Evolutionary conservation across 73 alveolate genomes (phyloP).

Genomic region (Paramecium biaurelia): DNA sequence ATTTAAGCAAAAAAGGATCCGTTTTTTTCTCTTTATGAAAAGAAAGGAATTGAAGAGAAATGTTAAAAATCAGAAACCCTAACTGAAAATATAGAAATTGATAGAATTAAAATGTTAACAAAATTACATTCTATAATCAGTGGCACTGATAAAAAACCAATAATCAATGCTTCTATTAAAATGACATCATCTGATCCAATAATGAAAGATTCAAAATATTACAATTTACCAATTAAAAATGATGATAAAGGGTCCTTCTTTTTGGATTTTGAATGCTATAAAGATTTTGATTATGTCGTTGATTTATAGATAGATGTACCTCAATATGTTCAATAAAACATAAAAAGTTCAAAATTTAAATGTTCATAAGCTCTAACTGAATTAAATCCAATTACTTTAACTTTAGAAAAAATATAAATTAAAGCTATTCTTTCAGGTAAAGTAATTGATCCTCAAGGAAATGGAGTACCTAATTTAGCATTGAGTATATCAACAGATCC

Average conservation of each 20-base stretch:
- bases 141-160: neutral
- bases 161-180: neutral
- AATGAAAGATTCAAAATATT: slow-evolving; percentile 29
- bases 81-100: neutral
- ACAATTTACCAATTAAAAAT: neutral
- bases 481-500: neutral
- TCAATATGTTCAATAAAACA: neutral
- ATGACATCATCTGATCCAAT: neutral
- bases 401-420: neutral
- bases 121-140: neutral
- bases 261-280: slow-evolving; percentile 16
- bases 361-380: neutral
- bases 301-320: slow-evolving; percentile 17
- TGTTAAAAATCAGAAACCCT: neutral
- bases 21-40: neutral
- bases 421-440: neutral
- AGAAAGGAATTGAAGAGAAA: neutral
- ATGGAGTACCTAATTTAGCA: neutral
- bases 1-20: neutral
- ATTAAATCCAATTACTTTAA: neutral
- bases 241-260: neutral
- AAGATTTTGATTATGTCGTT: neutral
- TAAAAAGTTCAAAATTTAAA: neutral
- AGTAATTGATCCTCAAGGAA: neutral
- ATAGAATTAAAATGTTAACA: neutral